Base-by-base conservation (phyloP, 2,329 filamentous ascomycete species). In the Diaporthe capsici region DNA sequence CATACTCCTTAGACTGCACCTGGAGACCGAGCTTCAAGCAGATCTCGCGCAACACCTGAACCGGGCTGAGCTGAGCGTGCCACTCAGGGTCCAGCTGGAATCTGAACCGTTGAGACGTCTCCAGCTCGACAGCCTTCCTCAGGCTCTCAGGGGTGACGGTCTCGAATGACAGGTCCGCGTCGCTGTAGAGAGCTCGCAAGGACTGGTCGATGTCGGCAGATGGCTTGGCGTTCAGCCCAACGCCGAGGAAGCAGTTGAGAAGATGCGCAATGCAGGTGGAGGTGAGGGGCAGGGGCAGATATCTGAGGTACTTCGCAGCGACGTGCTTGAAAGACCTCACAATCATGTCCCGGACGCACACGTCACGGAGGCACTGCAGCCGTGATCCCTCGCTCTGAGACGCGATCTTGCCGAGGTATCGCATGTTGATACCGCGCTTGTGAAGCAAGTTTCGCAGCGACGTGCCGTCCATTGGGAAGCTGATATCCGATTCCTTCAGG, bases 401-500 rank as follows among this genome's bases (percentile, higher is more conserved):
- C 17, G 95, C 94, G 77, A 99, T 86, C 84, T 92, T 94, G 79
- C 97, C 97, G n/a, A 98, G 90, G 84, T 99, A 99, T 81, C 97
- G 92, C 77, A 98, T 90, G 86, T 99, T 99, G 87, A 99, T 96
- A 85, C 97, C 97, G 57, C 96, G 94, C 89, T 98, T 98, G 88
- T 99, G 97, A 82, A 99, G 89, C 71, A 98, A 90, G 78, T 93
- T 92, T 80, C 94, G 95, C 75, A 99, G 88, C 28, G 96, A 98
- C 81, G 94, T 91, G n/a, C 97, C 97, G 81, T 99, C 97, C 95
- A 98, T 98, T 17, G 97, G 97, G 87, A 98, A 98, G 81, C 96
- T 97, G 79, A 98, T 93, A 79, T 99, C 96, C 9, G 95, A 96
- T 79, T 98, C 95, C 82, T 94, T 93, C 75, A 99, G 90, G 81